Base-by-base conservation (phyloP, 2,329 filamentous ascomycete species). In the Diaporthe aspalathi region DNA sequence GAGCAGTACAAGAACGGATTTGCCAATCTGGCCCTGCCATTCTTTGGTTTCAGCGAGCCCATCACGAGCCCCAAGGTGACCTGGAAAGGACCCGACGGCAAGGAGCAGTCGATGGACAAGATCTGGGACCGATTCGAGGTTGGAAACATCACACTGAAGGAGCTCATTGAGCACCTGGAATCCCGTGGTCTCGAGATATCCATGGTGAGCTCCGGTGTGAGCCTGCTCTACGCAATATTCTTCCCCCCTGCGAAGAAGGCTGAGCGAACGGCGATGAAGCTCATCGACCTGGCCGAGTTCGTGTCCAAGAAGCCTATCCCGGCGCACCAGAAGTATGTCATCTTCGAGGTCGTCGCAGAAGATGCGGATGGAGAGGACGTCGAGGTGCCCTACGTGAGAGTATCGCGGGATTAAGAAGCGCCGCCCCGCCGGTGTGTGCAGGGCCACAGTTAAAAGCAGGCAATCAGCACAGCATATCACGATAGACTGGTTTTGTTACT, bases 1-100 rank as follows among this genome's bases (percentile, higher is more conserved):
- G 96, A 98, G 84, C 93, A 98, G 83, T 99, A 97, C 91, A 98
- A 98, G 89, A 99, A 99, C 80, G 96, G 96, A 20, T 99, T 99
- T 82, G 88, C 98, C 83, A 99, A 99, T 84, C 84, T 99, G 76
- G 96, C 96, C 1, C 85, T 99, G 74, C 96, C 96, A 0, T 98
- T 99, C 88, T 97, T 99, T 77, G 95, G 95, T 49, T 99, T 99
- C 88, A 97, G 94, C 78, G 96, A 99, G 84, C 96, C 96, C 2
- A 97, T 99, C 77, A 91, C 91, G 6, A 97, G 94, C 76, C 94
- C 95, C 38, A 98, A 98, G 88, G 93, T 95, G 74, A 93, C 90
- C 77, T 99, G 98, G 84, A 85, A 91, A 79, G 93, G 94, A 27
- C 92, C 91, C 67, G 84, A 93, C 52, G 93, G 93, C 78, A 92